phyloP scores from a whole-genome alignment of 2,329 filamentous ascomycete species.

The Rhynchosporium secalis region DNA sequence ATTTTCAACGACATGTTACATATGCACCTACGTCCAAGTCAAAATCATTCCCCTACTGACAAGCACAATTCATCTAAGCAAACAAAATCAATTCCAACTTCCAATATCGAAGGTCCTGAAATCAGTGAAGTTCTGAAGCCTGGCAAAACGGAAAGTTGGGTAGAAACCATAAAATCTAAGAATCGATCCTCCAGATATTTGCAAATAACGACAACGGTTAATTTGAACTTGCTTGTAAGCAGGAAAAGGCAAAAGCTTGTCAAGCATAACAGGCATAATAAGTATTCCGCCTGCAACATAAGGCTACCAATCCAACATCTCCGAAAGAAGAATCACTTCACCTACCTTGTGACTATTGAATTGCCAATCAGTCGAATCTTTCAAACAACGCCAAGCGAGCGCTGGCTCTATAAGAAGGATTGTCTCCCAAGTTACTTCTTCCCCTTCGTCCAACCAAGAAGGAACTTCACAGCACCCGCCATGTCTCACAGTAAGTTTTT shows the following conservation, averaged over 20 bases:
- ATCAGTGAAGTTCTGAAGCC: too few species aligned
- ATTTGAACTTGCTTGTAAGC: not conserved
- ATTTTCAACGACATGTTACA: conserved; percentile 12
- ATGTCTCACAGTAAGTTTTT: conserved; percentile 53
- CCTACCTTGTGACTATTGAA: not conserved
- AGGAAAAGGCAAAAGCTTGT: not conserved
- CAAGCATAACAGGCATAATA: not conserved
- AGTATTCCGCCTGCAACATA: not conserved
- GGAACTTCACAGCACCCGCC: conserved; percentile 11
- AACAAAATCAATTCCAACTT: not conserved
- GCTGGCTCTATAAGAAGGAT: not conserved
- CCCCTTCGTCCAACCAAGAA: not conserved
- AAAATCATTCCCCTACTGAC: not conserved
- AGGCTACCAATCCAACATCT: not conserved
- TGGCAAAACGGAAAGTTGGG: too few species aligned
- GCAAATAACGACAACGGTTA: too few species aligned
- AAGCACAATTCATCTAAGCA: not conserved
- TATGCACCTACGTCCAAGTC: not conserved
- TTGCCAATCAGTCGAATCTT: not conserved
- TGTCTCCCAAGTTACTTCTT: not conserved
- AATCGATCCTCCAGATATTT: not conserved
- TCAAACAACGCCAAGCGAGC: not conserved
- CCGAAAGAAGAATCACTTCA: not conserved
- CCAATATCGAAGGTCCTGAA: too few species aligned
- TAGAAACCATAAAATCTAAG: too few species aligned